phyloP scores from a whole-genome alignment of 164 flowering plant genomes.

The Piper longum region DNA sequence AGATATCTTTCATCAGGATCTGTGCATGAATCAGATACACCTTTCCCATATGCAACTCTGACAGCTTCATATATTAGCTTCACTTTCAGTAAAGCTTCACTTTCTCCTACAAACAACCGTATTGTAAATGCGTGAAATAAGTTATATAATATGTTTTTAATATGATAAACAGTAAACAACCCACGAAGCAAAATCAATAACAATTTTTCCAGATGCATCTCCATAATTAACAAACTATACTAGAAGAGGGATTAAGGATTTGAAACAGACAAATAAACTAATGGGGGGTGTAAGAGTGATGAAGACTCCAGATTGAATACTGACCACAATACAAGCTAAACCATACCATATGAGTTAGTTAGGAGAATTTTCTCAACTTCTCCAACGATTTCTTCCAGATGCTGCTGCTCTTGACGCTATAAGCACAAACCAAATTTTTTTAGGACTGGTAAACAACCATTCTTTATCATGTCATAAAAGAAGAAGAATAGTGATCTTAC shows the following conservation, averaged over 20 bases:
- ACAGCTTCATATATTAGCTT: not conserved
- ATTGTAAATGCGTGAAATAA: not conserved
- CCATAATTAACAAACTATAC: not conserved
- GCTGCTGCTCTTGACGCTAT: constrained; percentile 39
- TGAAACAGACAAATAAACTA: not conserved
- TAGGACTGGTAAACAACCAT: not conserved
- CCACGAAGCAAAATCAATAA: not conserved
- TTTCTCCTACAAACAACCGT: not conserved
- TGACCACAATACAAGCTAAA: not conserved
- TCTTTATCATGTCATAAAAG: not conserved
- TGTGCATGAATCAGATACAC: not conserved
- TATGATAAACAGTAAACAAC: not conserved
- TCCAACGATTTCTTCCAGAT: constrained; percentile 52
- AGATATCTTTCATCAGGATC: not conserved
- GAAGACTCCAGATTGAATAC: not conserved
- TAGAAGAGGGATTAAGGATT: not conserved
- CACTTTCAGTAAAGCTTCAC: not conserved
- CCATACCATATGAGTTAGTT: constrained; percentile 26
- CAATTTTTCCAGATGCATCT: not conserved
- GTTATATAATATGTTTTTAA: too few relatives aligned
- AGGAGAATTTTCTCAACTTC: constrained; percentile 34
- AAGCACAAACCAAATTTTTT: constrained; percentile 6
- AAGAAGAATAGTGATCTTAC: constrained; percentile 17
- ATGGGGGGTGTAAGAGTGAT: not conserved
- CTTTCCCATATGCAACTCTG: not conserved